Base-by-base conservation (phyloP, 1,284 basidiomycete genomes). In the Puccinia horiana region DNA sequence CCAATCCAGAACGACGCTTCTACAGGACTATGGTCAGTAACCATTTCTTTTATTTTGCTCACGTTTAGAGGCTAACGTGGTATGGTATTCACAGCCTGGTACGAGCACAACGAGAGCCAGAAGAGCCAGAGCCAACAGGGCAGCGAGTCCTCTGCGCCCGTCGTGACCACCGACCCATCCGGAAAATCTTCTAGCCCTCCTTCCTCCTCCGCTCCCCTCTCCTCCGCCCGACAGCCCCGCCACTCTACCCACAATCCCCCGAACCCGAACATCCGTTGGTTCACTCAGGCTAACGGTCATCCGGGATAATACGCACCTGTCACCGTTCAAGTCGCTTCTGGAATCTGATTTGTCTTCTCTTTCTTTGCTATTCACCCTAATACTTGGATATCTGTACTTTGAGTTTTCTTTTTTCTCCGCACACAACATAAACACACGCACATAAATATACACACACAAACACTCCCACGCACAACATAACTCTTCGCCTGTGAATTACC, bases 1-100 rank as follows among this genome's bases (percentile, higher is more conserved):
- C 87, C 94, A 94, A 26, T 92, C 94, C 9, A 91, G 94, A 85
- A 97, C 95, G 0, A 95, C 93, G 12, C 89, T 98, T 42, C 89
- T 98, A 37, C 95, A 98, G 87, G 95, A 85, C 67, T 81, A 83
- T 74, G 79, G 79, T 81, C 23, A 54, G 77, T 29, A 35, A 16
- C 35, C 12, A 23, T 70, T 20, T 23, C 23, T 54, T 9, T 1
- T 40, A 58, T 18, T 26, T 20, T 3, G n/a, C 18, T 52, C 20
- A 14, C 26, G 44, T 26, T 37, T 11, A 40, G 16, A 35, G 8
- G 35, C 26, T 35, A 23, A 67, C 40, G 63, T 67, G 63, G 32
- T 26, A 18, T 47, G 18, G n/a, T 54, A 54, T 23, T 37, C 4
- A 40, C 29, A 80, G 77, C 49, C 54, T 80, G 77, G 77, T 80